Conservation (phyloP, 768 basidiomycete species). For the Psilocybe cyanescens region DNA sequence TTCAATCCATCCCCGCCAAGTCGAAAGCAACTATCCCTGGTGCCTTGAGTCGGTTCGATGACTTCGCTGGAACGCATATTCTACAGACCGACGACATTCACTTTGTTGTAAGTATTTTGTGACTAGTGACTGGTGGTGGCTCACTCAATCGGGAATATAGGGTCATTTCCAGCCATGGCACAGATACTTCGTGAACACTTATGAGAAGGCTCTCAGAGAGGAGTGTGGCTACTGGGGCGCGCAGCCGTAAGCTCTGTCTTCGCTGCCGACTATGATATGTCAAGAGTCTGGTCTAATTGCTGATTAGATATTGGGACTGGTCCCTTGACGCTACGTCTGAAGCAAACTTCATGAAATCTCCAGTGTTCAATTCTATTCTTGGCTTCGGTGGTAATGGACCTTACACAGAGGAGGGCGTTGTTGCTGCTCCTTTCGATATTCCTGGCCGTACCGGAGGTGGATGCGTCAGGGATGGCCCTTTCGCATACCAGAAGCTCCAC, state of each 20-base stretch:
- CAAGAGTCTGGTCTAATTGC: neutral
- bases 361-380: neutral
- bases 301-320: neutral
- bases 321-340: neutral
- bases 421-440: neutral
- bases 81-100: constrained; percentile 5
- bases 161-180: constrained; percentile 1
- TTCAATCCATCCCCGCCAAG: constrained; percentile 1
- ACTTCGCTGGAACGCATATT: constrained; percentile 3
- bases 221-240: constrained; percentile 1
- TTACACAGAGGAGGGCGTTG: neutral
- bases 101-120: neutral
- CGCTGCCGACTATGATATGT: neutral
- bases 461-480: neutral
- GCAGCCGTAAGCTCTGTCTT: neutral
- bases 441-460: neutral
- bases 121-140: neutral
- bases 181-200: neutral
- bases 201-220: neutral
- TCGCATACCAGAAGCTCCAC: neutral
- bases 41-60: constrained; percentile 4
- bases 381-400: neutral
- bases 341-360: neutral
- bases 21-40: neutral
- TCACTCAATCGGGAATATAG: neutral